These are phyloP conservation scores for Coprinopsis marcescibilis DNA, from an alignment of 768 basidiomycete species.

Conservation along the genomic window DNA sequence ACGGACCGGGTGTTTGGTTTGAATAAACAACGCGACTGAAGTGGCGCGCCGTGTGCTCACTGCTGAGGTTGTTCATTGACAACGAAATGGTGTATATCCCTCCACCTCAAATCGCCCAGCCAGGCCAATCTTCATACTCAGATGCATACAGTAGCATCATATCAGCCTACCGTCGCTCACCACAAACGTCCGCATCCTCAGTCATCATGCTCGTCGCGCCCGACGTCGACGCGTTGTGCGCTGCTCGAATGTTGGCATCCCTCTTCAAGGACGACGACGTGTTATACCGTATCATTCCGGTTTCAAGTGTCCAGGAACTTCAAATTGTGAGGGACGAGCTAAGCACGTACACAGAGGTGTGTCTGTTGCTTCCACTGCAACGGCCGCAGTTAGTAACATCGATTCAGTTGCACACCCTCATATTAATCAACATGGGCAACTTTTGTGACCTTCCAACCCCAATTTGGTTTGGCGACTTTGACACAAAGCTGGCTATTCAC, in stretches of 20 bases:
- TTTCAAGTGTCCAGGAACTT: constrained; percentile 79
- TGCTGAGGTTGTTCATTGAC: neutral
- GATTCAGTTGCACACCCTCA: constrained; percentile 85
- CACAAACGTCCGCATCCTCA: constrained; percentile 73
- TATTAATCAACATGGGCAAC: constrained; percentile 89
- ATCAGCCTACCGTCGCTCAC: constrained; percentile 64
- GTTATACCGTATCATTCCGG: constrained; percentile 83
- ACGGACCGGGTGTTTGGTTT: neutral
- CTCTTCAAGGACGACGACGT: constrained; percentile 93
- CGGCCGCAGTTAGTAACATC: too few relatives aligned
- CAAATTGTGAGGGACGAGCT: constrained; percentile 63
- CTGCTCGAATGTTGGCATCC: constrained; percentile 82
- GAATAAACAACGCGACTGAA: constrained; percentile 8
- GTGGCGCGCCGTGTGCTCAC: constrained; percentile 3
- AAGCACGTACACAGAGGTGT: constrained; percentile 59
- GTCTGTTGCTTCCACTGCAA: too few relatives aligned
- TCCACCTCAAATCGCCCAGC: constrained; percentile 60
- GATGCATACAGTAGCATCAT: constrained; percentile 71
- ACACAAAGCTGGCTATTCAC: constrained; percentile 64
- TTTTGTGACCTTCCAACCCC: constrained; percentile 74
- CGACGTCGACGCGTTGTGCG: constrained; percentile 90
- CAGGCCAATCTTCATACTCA: constrained; percentile 58
- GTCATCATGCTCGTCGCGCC: constrained; percentile 83
- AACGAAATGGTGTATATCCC: constrained; percentile 49
- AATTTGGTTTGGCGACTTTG: constrained; percentile 74